These are phyloP conservation scores for Aphanomyces astaci DNA, from an alignment of 352 stramenopile species.

Conservation along the genomic window DNA sequence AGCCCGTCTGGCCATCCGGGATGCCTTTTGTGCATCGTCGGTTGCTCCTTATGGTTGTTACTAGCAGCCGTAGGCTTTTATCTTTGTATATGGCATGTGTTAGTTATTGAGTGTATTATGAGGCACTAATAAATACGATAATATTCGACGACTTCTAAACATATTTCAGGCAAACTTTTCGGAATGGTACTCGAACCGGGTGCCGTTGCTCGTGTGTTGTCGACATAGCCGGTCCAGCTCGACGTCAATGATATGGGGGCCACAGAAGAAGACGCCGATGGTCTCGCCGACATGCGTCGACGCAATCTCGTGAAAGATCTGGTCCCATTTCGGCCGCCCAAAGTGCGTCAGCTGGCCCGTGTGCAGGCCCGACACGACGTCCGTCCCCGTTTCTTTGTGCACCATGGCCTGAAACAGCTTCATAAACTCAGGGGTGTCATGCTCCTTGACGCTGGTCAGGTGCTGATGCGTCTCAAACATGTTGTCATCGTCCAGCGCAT, in stretches of 20 bases:
- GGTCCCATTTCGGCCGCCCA: slow-evolving; percentile 59
- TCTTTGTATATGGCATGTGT: background rate
- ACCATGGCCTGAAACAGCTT: slow-evolving; percentile 71
- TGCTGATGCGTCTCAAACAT: slow-evolving; percentile 78
- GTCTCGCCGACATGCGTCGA: slow-evolving; percentile 36
- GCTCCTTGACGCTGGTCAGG: slow-evolving; percentile 58
- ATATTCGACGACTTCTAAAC: too few species aligned
- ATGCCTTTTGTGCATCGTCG: slow-evolving; percentile 17
- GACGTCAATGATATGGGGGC: slow-evolving; percentile 45
- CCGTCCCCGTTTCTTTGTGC: slow-evolving; percentile 49
- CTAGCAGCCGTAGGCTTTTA: slow-evolving; percentile 3
- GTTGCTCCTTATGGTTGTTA: slow-evolving; percentile 9
- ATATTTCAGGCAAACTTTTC: background rate
- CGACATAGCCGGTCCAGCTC: slow-evolving; percentile 32
- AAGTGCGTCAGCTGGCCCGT: slow-evolving; percentile 69
- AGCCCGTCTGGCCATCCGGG: slow-evolving; percentile 60
- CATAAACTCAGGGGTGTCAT: slow-evolving; percentile 46
- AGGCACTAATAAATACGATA: background rate
- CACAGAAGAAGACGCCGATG: slow-evolving; percentile 74
- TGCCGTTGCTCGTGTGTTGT: background rate
- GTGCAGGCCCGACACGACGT: slow-evolving; percentile 57
- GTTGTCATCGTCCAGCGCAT: slow-evolving; percentile 55
- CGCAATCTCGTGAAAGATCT: slow-evolving; percentile 48
- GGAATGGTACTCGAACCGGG: slow-evolving; percentile 6
- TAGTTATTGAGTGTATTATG: background rate